Percentiles rank a stretch among this genome's conserved stretches.
Evolutionary conservation across 495 filamentous ascomycete species (phyloP).

Genomic region (Aspergillus diversus): DNA sequence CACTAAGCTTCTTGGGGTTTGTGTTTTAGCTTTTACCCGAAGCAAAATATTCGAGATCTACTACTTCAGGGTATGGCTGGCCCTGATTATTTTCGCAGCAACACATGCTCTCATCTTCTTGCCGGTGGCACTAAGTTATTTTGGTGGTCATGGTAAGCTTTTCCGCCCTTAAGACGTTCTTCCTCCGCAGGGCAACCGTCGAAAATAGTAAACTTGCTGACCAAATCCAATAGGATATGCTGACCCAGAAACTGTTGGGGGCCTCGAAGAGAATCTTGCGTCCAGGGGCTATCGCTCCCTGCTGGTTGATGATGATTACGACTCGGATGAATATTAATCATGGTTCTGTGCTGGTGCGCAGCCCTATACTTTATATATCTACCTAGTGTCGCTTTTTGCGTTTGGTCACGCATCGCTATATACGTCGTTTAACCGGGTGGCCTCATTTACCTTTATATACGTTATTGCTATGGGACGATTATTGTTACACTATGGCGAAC

Average conservation of each 20-base stretch:
- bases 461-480: neutral
- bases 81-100: conserved; percentile 87
- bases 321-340: conserved; percentile 55
- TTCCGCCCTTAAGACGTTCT: too few species aligned
- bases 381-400: conserved; percentile 6
- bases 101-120: conserved; percentile 88
- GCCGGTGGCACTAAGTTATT: conserved; percentile 83
- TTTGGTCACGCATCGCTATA: neutral
- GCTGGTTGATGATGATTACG: conserved; percentile 54
- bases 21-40: conserved; percentile 88
- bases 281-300: conserved; percentile 54
- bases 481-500: conserved; percentile 9
- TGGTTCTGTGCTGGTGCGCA: conserved; percentile 3
- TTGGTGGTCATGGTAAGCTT: conserved; percentile 76
- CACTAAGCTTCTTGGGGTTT: conserved; percentile 91
- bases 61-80: conserved; percentile 95
- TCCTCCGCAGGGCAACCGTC: neutral
- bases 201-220: conserved; percentile 10
- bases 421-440: too few species aligned
- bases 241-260: conserved; percentile 80
- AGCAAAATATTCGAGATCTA: conserved; percentile 99
- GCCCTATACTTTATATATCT: conserved; percentile 8
- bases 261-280: conserved; percentile 81
- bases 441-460: neutral
- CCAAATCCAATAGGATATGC: conserved; percentile 63